Base-by-base conservation (phyloP, 2,329 filamentous ascomycete species). In the Nigrospora osmanthi region DNA sequence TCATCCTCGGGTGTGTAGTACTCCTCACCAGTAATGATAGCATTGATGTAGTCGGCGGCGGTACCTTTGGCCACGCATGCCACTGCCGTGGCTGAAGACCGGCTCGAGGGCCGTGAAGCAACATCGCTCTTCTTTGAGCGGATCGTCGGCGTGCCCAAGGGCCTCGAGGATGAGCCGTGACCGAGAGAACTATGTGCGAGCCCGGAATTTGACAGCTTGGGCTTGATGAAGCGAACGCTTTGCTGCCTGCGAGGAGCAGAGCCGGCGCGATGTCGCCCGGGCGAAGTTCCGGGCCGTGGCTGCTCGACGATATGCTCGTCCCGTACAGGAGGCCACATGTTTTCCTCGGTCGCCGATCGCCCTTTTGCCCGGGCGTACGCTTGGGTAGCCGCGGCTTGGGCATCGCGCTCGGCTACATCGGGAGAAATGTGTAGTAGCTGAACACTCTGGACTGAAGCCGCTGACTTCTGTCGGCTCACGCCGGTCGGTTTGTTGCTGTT, bases 341-440 rank as follows among this genome's bases (percentile, higher is more conserved):
- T 47, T 43, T 58, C 53, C 40, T 67, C 66, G 28, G 57, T 56
- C 46, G 55, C 64, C 35, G 56, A 64, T 12, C 68, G 64, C 33
- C 66, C 66, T 44, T 67, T 67, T n/a, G 75, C 74, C 47, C 74
- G 69, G 7, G 66, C 59, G 56, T 78, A 86, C 2, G 83, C 83
- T 54, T 81, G 66, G 32, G 69, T 65, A 9, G 83, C 83, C 17
- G 83, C 82, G 35, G 75, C 71, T 35, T 79, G 73, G 9, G 83
- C 83, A 59, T 85, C 78, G 44, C 76, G 68, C 40, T 76, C 71
- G 2, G 76, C 75, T 4, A 64, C 59, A 11, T 60, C 62, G 1
- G 73, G 72, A 51, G 72, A 64, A 38, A 80, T 74, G 42, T 72
- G 65, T 41, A 75, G 67, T 16, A 76, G 60, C 47, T 66, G 62